These are phyloP conservation scores for Cutaneotrichosporon sp. DNA, from an alignment of 1,284 basidiomycete species.

Conservation along the genomic window DNA sequence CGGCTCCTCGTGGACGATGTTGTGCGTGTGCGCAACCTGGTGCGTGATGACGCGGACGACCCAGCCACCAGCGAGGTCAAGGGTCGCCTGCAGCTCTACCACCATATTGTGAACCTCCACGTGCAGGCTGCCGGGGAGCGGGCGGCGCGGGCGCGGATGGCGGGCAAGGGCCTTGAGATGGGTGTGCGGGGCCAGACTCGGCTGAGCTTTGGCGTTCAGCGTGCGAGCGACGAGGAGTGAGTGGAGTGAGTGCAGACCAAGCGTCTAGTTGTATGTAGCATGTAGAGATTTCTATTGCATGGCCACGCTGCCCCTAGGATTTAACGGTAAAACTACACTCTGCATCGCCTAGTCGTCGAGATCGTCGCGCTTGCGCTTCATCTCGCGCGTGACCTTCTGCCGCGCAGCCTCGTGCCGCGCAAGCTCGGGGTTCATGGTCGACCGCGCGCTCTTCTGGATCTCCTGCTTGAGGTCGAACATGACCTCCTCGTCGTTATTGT, in stretches of 20 bases:
- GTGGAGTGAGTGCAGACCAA: not conserved
- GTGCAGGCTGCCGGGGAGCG: not conserved
- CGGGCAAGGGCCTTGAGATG: not conserved
- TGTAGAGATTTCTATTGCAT: slow-evolving; percentile 3
- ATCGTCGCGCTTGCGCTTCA: slow-evolving; percentile 56
- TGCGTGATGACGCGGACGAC: not conserved
- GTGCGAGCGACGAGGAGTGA: not conserved
- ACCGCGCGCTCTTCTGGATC: slow-evolving; percentile 85
- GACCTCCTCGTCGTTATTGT: slow-evolving; percentile 92
- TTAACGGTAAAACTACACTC: too few relatives aligned
- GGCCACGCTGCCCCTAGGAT: not conserved
- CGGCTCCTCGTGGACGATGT: not conserved
- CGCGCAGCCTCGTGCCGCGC: slow-evolving; percentile 85
- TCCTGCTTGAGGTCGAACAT: slow-evolving; percentile 70
- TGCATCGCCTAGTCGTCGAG: too few relatives aligned
- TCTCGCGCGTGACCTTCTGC: slow-evolving; percentile 78
- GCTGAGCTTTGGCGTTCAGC: slow-evolving; percentile 5
- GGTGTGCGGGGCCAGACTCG: slow-evolving; percentile 7
- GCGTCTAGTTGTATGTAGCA: not conserved
- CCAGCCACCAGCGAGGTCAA: not conserved
- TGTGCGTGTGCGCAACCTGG: not conserved
- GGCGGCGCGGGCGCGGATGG: not conserved
- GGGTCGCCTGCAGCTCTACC: not conserved
- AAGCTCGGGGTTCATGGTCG: slow-evolving; percentile 79
- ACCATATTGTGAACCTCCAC: not conserved